These are phyloP conservation scores for Calamus simplicifolius DNA, from an alignment of 176 grass and related monocot species.

Conservation along the genomic window DNA sequence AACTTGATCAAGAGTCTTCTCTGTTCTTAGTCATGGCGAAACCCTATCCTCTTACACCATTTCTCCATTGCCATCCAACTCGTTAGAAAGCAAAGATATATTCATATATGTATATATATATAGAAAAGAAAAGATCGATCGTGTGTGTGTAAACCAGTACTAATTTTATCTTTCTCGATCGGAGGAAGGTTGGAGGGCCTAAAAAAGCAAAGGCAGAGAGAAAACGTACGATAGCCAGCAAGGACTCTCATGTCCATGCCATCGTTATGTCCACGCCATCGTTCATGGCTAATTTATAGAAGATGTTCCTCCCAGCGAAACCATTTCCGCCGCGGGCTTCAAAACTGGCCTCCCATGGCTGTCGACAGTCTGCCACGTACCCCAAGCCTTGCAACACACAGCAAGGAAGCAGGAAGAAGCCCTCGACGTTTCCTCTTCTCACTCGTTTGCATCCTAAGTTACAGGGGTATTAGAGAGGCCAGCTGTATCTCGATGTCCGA, in stretches of 20 bases:
- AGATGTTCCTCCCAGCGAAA: slow-evolving; percentile 71
- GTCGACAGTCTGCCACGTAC: too few relatives aligned
- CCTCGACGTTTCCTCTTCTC: too few relatives aligned
- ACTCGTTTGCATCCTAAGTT: neutral
- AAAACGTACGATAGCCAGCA: slow-evolving; percentile 62
- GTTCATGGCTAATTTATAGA: slow-evolving; percentile 80
- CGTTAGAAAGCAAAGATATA: too few relatives aligned
- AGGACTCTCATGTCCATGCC: slow-evolving; percentile 88
- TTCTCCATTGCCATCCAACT: too few relatives aligned
- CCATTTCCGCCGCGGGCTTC: slow-evolving; percentile 53
- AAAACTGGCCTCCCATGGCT: too few relatives aligned
- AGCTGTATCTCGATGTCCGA: neutral
- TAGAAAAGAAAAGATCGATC: too few relatives aligned
- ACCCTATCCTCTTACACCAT: too few relatives aligned
- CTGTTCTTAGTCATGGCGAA: too few relatives aligned
- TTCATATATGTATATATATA: too few relatives aligned
- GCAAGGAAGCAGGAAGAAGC: too few relatives aligned
- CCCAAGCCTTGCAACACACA: too few relatives aligned
- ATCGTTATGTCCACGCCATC: slow-evolving; percentile 92
- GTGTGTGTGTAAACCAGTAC: too few relatives aligned
- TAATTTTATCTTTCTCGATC: slow-evolving; percentile 58
- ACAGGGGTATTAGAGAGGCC: neutral
- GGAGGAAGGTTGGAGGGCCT: slow-evolving; percentile 49
- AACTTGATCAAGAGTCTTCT: neutral
- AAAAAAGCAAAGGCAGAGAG: slow-evolving; percentile 72